Percentiles rank a stretch among this genome's conserved stretches.
Evolutionary conservation across 352 stramenopile genomes (phyloP).

Genomic region (Elongisporangium anandrum): DNA sequence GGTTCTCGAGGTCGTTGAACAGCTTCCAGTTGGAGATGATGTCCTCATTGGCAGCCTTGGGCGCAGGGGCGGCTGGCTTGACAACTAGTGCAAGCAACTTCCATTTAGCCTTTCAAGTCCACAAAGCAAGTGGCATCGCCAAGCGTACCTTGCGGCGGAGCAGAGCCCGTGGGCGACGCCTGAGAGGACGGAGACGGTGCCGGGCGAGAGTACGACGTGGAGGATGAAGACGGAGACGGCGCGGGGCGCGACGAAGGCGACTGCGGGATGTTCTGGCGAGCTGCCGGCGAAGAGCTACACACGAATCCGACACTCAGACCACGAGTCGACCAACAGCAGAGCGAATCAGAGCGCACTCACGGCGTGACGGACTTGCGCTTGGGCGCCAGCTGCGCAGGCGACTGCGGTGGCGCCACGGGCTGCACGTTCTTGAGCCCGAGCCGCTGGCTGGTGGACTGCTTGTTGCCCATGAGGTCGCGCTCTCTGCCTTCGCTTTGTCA

Average conservation of each 20-base stretch:
- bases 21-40: slow-evolving; percentile 83
- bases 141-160: not conserved
- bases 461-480: slow-evolving; percentile 26
- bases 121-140: not conserved
- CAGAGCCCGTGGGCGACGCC: not conserved
- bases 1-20: slow-evolving; percentile 85
- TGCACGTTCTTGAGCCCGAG: not conserved
- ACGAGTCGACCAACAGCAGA: too few relatives aligned
- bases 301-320: not conserved
- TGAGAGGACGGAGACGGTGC: not conserved
- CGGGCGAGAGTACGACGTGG: slow-evolving; percentile 10
- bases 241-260: slow-evolving; percentile 8
- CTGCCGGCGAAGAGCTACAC: not conserved
- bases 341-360: not conserved
- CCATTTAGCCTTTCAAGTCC: not conserved
- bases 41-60: slow-evolving; percentile 31
- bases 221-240: slow-evolving; percentile 20
- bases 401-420: not conserved
- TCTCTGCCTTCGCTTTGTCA: not conserved
- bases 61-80: not conserved
- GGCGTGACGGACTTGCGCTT: slow-evolving; percentile 1
- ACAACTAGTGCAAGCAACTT: not conserved
- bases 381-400: slow-evolving; percentile 15
- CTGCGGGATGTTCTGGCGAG: not conserved
- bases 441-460: slow-evolving; percentile 15